Evolutionary conservation across 371 early-diverging fungal species (phyloP).

Genomic region (Vairimorpha apis): DNA sequence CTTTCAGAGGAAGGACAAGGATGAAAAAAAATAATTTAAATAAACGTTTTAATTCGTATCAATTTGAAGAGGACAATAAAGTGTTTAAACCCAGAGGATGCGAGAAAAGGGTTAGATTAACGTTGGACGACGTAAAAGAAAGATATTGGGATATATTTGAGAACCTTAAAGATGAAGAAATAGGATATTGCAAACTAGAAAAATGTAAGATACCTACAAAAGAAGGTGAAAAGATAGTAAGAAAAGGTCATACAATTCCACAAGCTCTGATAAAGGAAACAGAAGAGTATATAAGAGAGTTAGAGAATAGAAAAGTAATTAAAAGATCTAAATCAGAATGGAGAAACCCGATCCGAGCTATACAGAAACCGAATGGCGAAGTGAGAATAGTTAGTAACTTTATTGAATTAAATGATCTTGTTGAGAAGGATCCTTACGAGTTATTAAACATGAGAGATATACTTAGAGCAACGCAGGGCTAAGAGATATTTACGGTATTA

Average conservation of each 20-base stretch:
- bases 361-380: constrained; percentile 53
- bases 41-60: no score
- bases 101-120: neutral
- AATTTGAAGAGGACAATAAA: no score
- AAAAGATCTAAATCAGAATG: constrained; percentile 3
- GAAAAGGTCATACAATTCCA: neutral
- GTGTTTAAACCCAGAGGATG: neutral
- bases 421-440: constrained; percentile 12
- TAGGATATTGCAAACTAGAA: constrained; percentile 6
- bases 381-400: constrained; percentile 38
- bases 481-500: constrained; percentile 13
- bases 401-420: constrained; percentile 24
- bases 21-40: neutral
- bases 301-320: constrained; percentile 4
- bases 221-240: constrained; percentile 5
- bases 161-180: neutral
- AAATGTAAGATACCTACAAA: constrained; percentile 14
- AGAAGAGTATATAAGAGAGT: constrained; percentile 5
- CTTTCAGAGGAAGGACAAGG: neutral
- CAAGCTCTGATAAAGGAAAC: neutral
- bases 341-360: constrained; percentile 22
- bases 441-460: constrained; percentile 27
- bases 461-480: constrained; percentile 11
- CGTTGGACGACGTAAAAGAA: neutral
- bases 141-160: neutral